Percentiles rank a stretch among this genome's conserved stretches.
These are phyloP conservation scores for Filosporella fistucella DNA, from an alignment of 495 filamentous ascomycete genomes.

Conservation along the genomic window DNA sequence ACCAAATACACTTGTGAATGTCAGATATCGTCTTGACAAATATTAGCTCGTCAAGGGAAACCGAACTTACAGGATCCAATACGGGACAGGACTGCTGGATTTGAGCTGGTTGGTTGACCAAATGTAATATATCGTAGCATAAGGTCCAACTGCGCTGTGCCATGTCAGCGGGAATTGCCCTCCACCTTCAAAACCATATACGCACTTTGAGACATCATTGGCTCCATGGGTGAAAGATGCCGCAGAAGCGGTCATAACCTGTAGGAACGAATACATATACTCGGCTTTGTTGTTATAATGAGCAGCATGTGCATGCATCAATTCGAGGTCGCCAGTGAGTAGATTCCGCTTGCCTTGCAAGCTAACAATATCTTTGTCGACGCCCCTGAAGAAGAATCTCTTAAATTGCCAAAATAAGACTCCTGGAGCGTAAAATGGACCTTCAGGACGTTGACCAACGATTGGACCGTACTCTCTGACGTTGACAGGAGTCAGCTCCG, in stretches of 20 bases:
- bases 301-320: constrained; percentile 54
- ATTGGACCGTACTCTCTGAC: neutral
- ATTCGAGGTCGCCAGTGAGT: constrained; percentile 50
- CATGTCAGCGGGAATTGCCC: neutral
- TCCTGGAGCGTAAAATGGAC: constrained; percentile 31
- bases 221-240: constrained; percentile 48
- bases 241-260: constrained; percentile 69
- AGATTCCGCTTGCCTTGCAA: constrained; percentile 36
- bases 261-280: constrained; percentile 71
- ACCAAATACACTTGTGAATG: no score
- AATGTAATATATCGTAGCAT: constrained; percentile 61
- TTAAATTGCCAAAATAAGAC: constrained; percentile 42
- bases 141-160: constrained; percentile 60
- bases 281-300: constrained; percentile 76
- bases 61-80: neutral
- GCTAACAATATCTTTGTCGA: constrained; percentile 55
- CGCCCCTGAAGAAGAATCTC: constrained; percentile 49
- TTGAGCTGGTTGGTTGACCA: constrained; percentile 50
- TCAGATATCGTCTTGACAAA: no score
- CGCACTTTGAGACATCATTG: constrained; percentile 65
- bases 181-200: no score
- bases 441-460: no score
- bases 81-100: constrained; percentile 51
- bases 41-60: no score
- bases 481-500: neutral